phyloP scores from a whole-genome alignment of 305 asterid genomes.

The Withania somnifera region DNA sequence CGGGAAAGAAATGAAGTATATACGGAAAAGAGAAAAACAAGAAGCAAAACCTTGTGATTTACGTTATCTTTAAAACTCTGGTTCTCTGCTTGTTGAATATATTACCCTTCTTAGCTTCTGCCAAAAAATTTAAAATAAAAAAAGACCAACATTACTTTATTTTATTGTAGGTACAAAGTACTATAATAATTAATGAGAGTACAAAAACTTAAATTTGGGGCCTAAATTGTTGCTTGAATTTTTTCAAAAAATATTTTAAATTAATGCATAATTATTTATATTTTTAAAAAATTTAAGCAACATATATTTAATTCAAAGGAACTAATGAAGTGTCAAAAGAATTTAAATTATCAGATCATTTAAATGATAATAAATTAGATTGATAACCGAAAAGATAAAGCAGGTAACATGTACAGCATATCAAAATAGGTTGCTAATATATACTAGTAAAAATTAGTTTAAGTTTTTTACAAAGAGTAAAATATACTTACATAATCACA shows the following conservation, averaged over 20 bases:
- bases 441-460: not conserved
- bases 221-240: no score
- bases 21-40: not conserved
- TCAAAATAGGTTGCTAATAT: not conserved
- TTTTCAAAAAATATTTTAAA: no score
- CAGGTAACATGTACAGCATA: not conserved
- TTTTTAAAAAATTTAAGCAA: no score
- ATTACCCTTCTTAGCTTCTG: not conserved
- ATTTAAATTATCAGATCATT: not conserved
- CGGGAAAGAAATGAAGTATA: not conserved
- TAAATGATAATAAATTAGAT: not conserved
- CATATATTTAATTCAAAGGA: no score
- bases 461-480: not conserved
- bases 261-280: no score
- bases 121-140: not conserved
- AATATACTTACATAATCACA: not conserved
- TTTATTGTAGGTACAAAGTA: not conserved
- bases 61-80: conserved; percentile 7
- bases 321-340: not conserved
- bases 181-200: not conserved
- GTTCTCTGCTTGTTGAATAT: not conserved
- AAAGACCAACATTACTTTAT: not conserved
- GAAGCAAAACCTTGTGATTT: conserved; percentile 17
- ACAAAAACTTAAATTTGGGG: no score
- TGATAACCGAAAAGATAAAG: not conserved